Conservation (phyloP, 345 rosid species). For the Eucalyptus decipiens region DNA sequence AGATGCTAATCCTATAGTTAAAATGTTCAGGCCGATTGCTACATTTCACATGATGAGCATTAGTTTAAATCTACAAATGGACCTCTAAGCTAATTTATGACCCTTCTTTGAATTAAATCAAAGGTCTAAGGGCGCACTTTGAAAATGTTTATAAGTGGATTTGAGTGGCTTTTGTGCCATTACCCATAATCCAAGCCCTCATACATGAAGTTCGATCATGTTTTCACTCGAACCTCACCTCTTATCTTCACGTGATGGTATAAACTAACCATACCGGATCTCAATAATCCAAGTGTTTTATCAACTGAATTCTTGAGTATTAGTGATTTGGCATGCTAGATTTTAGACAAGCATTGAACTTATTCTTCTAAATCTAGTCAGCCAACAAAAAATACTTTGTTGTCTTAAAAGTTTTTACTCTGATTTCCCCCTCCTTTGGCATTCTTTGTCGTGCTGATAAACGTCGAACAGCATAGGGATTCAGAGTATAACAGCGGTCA, state of each 20-base stretch:
- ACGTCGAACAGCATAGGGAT: neutral
- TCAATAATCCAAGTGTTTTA: neutral
- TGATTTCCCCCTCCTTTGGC: neutral
- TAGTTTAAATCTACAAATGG: neutral
- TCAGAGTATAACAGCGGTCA: neutral
- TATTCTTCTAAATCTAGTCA: neutral
- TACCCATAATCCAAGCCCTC: neutral
- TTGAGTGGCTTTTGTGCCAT: neutral
- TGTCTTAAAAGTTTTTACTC: neutral
- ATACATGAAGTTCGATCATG: neutral
- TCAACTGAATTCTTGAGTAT: neutral
- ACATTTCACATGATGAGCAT: neutral
- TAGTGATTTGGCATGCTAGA: neutral
- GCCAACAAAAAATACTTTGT: accelerated
- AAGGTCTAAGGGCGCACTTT: neutral
- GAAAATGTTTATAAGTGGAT: neutral
- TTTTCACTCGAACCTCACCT: neutral
- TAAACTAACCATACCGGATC: neutral
- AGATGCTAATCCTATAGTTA: neutral
- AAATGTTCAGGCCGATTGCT: neutral
- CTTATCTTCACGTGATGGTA: neutral
- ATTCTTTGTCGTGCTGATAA: neutral
- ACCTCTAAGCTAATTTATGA: neutral
- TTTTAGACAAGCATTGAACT: neutral
- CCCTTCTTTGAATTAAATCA: neutral